Evolutionary conservation across 2,329 filamentous ascomycete species (phyloP), one percentile per base, ranked within the genome.

Genomic region (Colletotrichum tropicale): DNA sequence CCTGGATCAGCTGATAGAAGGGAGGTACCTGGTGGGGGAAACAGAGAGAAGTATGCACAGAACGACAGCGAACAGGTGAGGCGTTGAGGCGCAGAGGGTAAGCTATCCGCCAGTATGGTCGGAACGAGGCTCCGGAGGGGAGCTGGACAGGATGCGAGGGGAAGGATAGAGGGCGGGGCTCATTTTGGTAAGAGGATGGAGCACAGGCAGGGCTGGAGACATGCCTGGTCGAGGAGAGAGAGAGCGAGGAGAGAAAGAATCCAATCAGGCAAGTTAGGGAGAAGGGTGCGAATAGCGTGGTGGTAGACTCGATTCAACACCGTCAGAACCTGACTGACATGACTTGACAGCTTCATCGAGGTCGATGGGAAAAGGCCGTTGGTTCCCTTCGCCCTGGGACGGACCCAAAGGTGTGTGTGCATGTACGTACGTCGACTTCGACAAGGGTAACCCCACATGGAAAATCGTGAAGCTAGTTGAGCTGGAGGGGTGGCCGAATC

Each of bases 41-140:
- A 32, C 38, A 56, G 21, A 72, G 30, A 65, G 68, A 70, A 75
- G 55, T 69, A 66, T 64, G 28, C 30, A 26, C 38, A 55, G 34
- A 61, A 67, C 24, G 36, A 73, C 36, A 77, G 28, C 12, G 10
- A 21, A 52, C 43, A 52, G 36, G 65, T 38, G 30, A 71, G 56
- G 70, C 48, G 64, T 55, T 30, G 43, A 28, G 52, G 56, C 38
- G 61, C 56, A 55, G 76, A 66, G 71, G 16, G 60, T 60, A 72
- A 78, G 64, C 71, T 74, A 68, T 70, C 70, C 65, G 67, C 65
- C 66, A 71, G 76, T 56, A 48, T 70, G 55, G 48, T 73, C 77
- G 76, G 70, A 70, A 78, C 71, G 73, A 74, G 67, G 52, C 68
- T 71, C 67, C 60, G 65, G 69, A 71, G 75, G 38, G 64, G 15